A percentile compares a stretch with the other conserved stretches of the same genome.
phyloP scores from a whole-genome alignment of 1,284 basidiomycete species.

The Paramarasmius palmivorus region DNA sequence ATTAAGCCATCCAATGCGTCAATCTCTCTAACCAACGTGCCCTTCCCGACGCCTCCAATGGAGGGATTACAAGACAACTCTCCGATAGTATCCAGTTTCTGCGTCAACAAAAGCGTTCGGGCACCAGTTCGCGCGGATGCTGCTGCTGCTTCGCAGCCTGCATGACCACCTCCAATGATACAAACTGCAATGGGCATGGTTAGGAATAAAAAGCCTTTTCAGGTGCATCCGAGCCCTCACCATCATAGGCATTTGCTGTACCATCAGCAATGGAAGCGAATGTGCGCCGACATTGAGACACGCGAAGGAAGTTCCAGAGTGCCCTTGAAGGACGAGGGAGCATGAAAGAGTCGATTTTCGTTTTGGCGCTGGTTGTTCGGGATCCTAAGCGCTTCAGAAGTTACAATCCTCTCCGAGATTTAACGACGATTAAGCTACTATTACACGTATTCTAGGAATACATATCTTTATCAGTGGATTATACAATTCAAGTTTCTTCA shows the following conservation, averaged over 20 bases:
- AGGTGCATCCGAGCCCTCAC: not conserved
- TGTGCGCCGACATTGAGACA: not conserved
- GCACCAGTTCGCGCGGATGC: conserved; percentile 84
- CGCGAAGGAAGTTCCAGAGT: not conserved
- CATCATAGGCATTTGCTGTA: not conserved
- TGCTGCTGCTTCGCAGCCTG: conserved; percentile 88
- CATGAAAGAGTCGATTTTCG: too few relatives aligned
- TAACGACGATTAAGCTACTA: too few relatives aligned
- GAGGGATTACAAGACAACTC: conserved; percentile 92
- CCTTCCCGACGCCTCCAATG: conserved; percentile 88
- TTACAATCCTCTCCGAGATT: too few relatives aligned
- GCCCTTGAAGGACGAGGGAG: not conserved
- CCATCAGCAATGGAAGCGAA: not conserved
- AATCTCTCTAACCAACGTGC: conserved; percentile 84
- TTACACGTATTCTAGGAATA: too few relatives aligned
- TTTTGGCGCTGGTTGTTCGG: too few relatives aligned
- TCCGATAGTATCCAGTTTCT: conserved; percentile 78
- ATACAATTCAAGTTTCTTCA: too few relatives aligned
- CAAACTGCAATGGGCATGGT: conserved; percentile 54
- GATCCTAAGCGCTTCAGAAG: too few relatives aligned
- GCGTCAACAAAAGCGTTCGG: conserved; percentile 78
- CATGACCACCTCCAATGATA: conserved; percentile 90
- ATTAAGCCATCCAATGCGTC: conserved; percentile 87
- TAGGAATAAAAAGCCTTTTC: not conserved
- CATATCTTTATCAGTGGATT: too few relatives aligned